Evolutionary conservation across 2,329 filamentous ascomycete species (phyloP), one percentile per base, ranked within the genome.

Genomic region (Thielaviopsis ethacetica): DNA sequence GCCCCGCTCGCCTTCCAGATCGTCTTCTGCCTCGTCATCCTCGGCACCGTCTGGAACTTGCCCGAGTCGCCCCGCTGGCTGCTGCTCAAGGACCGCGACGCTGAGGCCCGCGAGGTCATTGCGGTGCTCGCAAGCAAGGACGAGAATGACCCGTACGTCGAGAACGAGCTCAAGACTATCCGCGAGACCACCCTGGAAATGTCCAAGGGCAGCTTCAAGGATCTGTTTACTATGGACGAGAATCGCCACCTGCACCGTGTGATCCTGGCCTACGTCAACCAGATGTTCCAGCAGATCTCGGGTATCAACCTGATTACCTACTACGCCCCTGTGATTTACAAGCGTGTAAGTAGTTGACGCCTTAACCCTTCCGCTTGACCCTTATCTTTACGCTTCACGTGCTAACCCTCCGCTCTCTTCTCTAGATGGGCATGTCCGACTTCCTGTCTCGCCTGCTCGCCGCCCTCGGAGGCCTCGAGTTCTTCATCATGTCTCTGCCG

Each of bases 111-210:
- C 57, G 67, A 68, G 1, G 73, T 78, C 17, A 73, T 80, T 22
- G 69, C 71, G 19, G 79, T 75, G 55, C 71, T 86, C 19, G 79
- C 82, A 56, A 76, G 73, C 62, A 69, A 79, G 54, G 77, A 78
- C 6, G 65, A 67, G 2, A 76, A 80, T 55, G 76, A 80, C n/a
- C 77, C 78, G 1, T 81, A 75, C 66, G 78, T 86, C 52, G 68
- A 80, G 17, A 69, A 71, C 15, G 80, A 84, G 65, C 81, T 78
- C 66, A 71, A 73, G 52, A 77, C 82, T 61, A 85, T 85, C 66
- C 78, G 78, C 63, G 78, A 83, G 57, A 81, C 85, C 0, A 83
- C 86, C n/a, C 70, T 81, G n/a, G 85, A 90, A 62, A 68, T 74
- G 53, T 74, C 77, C 24, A 76, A 76, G 61, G 69, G 72, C 3